These are phyloP conservation scores for Globisporangium paroecandrum DNA, from an alignment of 352 stramenopile genomes.

Conservation along the genomic window DNA sequence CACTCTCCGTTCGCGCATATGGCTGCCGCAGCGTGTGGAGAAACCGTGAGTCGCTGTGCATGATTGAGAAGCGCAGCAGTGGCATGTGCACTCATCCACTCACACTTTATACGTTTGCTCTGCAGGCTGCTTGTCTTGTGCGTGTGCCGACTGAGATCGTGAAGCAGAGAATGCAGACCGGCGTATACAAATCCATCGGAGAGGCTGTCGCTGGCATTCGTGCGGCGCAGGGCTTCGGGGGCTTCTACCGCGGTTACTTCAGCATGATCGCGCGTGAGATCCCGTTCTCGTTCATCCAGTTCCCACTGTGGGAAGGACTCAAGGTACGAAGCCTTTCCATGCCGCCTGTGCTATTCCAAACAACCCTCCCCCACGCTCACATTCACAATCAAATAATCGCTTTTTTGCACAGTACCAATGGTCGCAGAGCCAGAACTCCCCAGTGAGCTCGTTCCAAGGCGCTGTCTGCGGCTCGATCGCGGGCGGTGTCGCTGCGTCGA, in stretches of 20 bases:
- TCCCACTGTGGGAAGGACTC: conserved; percentile 97
- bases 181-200: conserved; percentile 74
- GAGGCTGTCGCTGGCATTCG: conserved; percentile 79
- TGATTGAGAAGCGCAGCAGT: background rate
- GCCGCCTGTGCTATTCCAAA: background rate
- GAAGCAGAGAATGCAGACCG: conserved; percentile 99
- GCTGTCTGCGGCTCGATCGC: conserved; percentile 94
- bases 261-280: conserved; percentile 99
- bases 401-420: conserved; percentile 57
- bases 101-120: background rate
- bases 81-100: background rate
- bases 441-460: conserved; percentile 89
- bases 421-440: conserved; percentile 66
- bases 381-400: background rate
- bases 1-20: conserved; percentile 93
- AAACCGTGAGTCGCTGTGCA: conserved; percentile 67
- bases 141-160: conserved; percentile 99
- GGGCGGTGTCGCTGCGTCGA: conserved; percentile 92
- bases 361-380: background rate
- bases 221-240: conserved; percentile 64
- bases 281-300: conserved; percentile 99
- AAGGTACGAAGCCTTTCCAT: conserved; percentile 66
- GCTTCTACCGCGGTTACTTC: conserved; percentile 97
- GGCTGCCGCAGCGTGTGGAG: conserved; percentile 91
- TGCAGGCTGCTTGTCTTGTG: conserved; percentile 93